Percentiles rank a stretch among this genome's conserved stretches.
Conservation (phyloP, 768 basidiomycete species). For the Termitomyces titanicus region DNA sequence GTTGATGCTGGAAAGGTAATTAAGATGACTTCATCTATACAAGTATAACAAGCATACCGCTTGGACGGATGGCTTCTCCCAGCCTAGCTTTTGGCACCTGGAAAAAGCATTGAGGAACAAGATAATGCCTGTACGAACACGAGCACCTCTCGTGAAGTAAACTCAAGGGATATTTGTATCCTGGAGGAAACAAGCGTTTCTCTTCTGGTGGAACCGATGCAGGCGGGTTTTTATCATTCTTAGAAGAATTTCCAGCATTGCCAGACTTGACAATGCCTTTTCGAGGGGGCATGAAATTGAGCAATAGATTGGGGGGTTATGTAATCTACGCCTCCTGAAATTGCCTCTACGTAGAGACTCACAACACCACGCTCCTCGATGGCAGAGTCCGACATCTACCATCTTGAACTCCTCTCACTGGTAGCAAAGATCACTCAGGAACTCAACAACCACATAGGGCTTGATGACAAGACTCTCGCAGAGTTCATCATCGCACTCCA, state of each 20-base stretch:
- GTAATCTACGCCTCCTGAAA: conserved; percentile 3
- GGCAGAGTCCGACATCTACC: conserved; percentile 78
- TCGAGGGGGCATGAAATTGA: conserved; percentile 55
- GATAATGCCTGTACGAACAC: neutral
- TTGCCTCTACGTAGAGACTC: conserved; percentile 5
- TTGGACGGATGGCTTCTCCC: conserved; percentile 82
- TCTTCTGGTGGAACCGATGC: conserved; percentile 30
- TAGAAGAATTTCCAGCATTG: conserved; percentile 86
- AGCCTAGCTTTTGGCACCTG: conserved; percentile 86
- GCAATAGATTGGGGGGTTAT: too few species aligned
- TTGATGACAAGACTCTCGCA: conserved; percentile 90
- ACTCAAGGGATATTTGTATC: conserved; percentile 80
- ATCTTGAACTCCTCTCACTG: conserved; percentile 90
- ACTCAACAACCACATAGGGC: conserved; percentile 79
- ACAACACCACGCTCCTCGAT: conserved; percentile 28
- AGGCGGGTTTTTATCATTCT: conserved; percentile 32
- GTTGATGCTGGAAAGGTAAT: conserved; percentile 36
- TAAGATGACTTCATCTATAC: conserved; percentile 5
- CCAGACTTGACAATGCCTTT: conserved; percentile 84
- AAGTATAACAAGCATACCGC: conserved; percentile 43
- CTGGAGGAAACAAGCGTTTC: conserved; percentile 73
- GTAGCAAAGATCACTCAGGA: conserved; percentile 92
- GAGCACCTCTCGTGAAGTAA: conserved; percentile 73
- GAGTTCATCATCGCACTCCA: conserved; percentile 94
- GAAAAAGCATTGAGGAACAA: neutral